A percentile compares a stretch with the other conserved stretches of the same genome.
Evolutionary conservation across 768 basidiomycete genomes (phyloP).

Genomic region (Lactarius sp.): DNA sequence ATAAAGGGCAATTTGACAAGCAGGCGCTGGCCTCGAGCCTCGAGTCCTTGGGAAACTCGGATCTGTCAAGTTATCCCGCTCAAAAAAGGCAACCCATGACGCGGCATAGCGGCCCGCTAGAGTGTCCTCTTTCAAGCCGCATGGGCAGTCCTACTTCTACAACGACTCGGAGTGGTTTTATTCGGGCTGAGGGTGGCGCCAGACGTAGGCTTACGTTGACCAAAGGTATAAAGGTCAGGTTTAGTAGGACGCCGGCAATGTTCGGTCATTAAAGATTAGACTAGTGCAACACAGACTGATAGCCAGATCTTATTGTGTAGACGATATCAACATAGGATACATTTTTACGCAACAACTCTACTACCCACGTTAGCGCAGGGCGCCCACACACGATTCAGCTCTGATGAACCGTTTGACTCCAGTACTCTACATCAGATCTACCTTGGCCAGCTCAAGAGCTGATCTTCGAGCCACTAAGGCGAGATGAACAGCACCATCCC

Average conservation of each 20-base stretch:
- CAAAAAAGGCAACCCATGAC: background rate
- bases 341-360: background rate
- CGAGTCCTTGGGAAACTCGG: background rate
- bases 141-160: background rate
- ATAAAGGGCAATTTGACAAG: background rate
- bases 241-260: background rate
- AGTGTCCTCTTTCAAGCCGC: background rate
- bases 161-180: no score
- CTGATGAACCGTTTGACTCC: conserved; percentile 19
- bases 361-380: background rate
- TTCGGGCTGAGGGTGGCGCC: no score
- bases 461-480: background rate
- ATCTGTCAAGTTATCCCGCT: background rate
- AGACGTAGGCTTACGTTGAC: background rate
- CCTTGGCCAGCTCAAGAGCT: conserved; percentile 9
- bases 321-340: conserved; percentile 4
- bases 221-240: background rate
- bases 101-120: conserved; percentile 18
- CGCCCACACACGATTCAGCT: background rate
- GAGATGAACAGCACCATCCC: background rate
- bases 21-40: background rate
- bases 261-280: background rate
- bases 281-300: background rate
- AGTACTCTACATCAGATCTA: conserved; percentile 19
- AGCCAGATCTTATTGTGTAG: background rate